Evolutionary conservation across 192 early-diverging fungal genomes (phyloP).

Genomic region (Coemansia sp.): DNA sequence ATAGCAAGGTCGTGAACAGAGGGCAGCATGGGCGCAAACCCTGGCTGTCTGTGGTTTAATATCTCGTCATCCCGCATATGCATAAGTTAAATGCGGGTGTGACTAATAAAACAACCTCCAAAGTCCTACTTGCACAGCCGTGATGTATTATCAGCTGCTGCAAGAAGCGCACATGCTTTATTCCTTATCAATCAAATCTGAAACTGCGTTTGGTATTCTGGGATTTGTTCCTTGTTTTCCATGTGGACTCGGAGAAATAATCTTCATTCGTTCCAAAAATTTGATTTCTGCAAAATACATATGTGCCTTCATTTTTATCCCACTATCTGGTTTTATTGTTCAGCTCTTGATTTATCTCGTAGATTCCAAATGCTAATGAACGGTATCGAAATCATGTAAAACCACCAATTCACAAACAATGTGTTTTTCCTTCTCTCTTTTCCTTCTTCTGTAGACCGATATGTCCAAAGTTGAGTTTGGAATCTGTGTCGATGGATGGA

Average conservation of each 20-base stretch:
- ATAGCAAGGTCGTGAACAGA: not conserved
- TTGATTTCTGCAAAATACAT: too few species aligned
- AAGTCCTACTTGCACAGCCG: not conserved
- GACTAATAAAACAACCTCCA: not conserved
- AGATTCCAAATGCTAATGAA: not conserved
- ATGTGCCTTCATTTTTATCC: too few species aligned
- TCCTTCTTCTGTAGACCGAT: constrained; percentile 47
- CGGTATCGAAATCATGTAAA: not conserved
- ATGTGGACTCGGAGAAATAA: too few species aligned
- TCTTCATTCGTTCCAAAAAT: too few species aligned
- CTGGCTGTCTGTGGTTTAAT: not conserved
- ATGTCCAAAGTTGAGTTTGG: constrained; percentile 66
- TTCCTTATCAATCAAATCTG: not conserved
- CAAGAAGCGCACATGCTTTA: not conserved
- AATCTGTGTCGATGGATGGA: constrained; percentile 60
- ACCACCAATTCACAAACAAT: not conserved
- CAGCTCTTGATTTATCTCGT: too few species aligned
- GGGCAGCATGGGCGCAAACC: not conserved
- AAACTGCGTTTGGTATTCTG: not conserved
- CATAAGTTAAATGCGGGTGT: not conserved
- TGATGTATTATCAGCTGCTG: not conserved
- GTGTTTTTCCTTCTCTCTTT: not conserved
- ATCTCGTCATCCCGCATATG: not conserved
- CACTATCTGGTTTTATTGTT: too few species aligned
- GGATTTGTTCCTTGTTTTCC: too few species aligned